Percentiles rank a stretch among this genome's conserved stretches.
Evolutionary conservation across 176 grass and related monocot genomes (phyloP).

Genomic region (Ensete glaucum): DNA sequence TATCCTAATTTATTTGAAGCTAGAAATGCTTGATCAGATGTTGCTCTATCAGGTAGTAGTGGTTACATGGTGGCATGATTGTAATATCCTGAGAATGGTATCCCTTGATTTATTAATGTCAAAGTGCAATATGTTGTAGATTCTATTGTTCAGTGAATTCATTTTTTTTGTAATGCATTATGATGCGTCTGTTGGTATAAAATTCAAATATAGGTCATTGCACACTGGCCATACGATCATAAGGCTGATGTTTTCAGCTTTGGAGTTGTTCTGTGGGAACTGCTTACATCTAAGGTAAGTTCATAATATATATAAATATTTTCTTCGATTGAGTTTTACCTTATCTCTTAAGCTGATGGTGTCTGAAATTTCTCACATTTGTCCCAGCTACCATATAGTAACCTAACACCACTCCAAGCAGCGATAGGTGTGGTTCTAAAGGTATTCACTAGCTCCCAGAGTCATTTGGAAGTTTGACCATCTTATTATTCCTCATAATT

Average conservation of each 20-base stretch:
- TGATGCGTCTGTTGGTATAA: not conserved
- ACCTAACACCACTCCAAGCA: slow-evolving; percentile 78
- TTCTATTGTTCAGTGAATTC: too few species aligned
- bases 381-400: slow-evolving; percentile 59
- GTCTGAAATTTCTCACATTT: not conserved
- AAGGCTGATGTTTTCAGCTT: slow-evolving; percentile 96
- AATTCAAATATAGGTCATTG: slow-evolving; percentile 53
- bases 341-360: not conserved
- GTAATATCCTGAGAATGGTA: not conserved
- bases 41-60: too few species aligned
- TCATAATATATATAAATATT: not conserved
- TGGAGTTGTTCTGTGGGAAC: slow-evolving; percentile 74
- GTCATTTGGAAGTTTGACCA: not conserved
- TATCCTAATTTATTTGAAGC: too few species aligned
- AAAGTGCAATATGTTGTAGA: not conserved
- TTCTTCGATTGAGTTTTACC: not conserved
- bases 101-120: too few species aligned
- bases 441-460: slow-evolving; percentile 14
- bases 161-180: not conserved
- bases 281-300: slow-evolving; percentile 65
- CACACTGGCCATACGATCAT: slow-evolving; percentile 71
- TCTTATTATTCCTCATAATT: not conserved
- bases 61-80: not conserved
- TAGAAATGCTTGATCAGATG: too few species aligned
- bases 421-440: slow-evolving; percentile 83